Base-by-base conservation (phyloP, 2,329 filamentous ascomycete species). In the Aspergillus sp. region DNA sequence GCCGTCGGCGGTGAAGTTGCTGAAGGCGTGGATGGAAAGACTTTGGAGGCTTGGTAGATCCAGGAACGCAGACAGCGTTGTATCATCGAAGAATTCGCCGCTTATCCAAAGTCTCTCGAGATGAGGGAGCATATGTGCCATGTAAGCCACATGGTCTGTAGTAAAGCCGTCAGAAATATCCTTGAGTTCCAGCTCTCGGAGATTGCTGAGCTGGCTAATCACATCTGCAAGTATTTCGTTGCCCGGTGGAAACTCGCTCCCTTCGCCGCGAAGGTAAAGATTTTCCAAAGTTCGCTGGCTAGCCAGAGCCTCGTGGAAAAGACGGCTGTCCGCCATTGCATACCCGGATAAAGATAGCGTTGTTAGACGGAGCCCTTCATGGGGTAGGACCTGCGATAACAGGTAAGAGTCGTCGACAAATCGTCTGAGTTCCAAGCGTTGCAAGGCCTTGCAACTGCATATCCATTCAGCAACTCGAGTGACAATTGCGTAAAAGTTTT, bases 381-480 rank as follows among this genome's bases (percentile, higher is more conserved):
- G 65, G n/a, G 56, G 54, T 21, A 76, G 65, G 2, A 69, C 64
- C 30, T 70, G 64, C 10, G 68, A 68, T 17, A 76, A 64, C 2
- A 77, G 59, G 36, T 58, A 75, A 4, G 84, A 77, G 1, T 82
- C 83, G 38, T 82, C 82, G 2, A 81, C 71, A 44, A 89, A 78
- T 30, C 78, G 78, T 39, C 73, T 76, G 51, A 90, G 75, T 15
- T 75, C 77, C 19, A 90, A 75, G 21, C 79, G 77, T 19, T 75
- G 74, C 7, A 90, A 77, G 3, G 73, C 72, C 17, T 75, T 74
- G 68, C 86, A 88, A n/a, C 77, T 76, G 19, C 78, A 74, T 13
- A 88, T 72, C 86, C 86, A 88, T 4, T 76, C 75, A 42, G 83
- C 73, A 25, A 84, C 78, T 59, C 82, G 80, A 0, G 80, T 68